A percentile compares a stretch with the other conserved stretches of the same genome.
These are phyloP conservation scores for Quercus dentata DNA, from an alignment of 306 rosid genomes.

Conservation along the genomic window DNA sequence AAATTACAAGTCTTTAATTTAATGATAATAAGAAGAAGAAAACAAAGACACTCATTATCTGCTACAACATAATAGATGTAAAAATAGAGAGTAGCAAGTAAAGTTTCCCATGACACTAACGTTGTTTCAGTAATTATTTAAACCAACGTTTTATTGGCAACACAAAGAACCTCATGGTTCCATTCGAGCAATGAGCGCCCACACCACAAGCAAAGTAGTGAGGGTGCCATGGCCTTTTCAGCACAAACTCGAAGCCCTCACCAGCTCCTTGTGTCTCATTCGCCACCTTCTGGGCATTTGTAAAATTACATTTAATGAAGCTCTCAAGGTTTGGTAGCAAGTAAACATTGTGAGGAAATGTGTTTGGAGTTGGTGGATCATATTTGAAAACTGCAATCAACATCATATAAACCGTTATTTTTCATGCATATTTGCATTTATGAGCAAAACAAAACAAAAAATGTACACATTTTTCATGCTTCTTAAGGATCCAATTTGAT, in stretches of 20 bases:
- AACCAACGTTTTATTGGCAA: constrained; percentile 7
- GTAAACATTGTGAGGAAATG: constrained; percentile 38
- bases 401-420: neutral
- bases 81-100: no score
- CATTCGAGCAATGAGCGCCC: constrained; percentile 47
- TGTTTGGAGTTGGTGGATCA: constrained; percentile 7
- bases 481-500: no score
- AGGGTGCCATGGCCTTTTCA: constrained; percentile 36
- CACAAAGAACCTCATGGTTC: constrained; percentile 45
- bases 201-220: constrained; percentile 56
- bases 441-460: no score
- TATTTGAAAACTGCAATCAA: constrained; percentile 53
- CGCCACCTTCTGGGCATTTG: constrained; percentile 40
- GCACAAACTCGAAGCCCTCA: constrained; percentile 41
- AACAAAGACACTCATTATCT: no score
- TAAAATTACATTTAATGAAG: constrained; percentile 45
- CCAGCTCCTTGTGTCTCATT: constrained; percentile 32
- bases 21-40: no score
- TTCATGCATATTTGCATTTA: no score
- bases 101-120: no score
- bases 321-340: constrained; percentile 42
- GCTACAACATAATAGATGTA: no score
- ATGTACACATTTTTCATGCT: no score
- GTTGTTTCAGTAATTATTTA: neutral
- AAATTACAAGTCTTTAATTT: no score